Evolutionary conservation across 495 filamentous ascomycete genomes (phyloP), one percentile per base, ranked within the genome.

Genomic region (Daldinia vernicosa): DNA sequence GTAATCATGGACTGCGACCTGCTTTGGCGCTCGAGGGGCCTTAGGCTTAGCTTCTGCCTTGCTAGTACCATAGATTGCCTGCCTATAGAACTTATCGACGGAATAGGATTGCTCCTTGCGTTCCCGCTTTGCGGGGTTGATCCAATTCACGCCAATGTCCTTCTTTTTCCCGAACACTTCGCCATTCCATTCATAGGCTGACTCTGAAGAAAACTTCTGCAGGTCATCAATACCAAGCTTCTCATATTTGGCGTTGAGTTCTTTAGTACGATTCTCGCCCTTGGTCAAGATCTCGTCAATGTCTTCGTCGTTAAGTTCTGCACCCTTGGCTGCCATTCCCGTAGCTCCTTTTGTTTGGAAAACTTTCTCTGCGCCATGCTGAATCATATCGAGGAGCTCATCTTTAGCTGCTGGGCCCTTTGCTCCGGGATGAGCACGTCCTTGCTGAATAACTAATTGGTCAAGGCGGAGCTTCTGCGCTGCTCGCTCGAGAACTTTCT

Each of bases 401-500:
- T 98, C 96, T 77, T 99, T 99, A 51, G 92, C 96, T 7, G 95
- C 91, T 1, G 87, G 86, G 30, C 91, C 91, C 82, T 96, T 96
- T 1, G 90, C 90, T 32, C 92, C 92, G 62, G 93, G 93, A 79
- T 98, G 95, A 39, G 96, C 92, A 71, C 96, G 94, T 24, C 96
- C 96, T 84, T 99, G 96, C 71, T 99, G 96, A 74, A 99, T 99
- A 62, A 99, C 96, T n/a, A 99, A 87, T 80, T 98, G 95, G 75
- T 99, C 96, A 47, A 99, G 88, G 56, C 96, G 94, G 62, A 99
- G 82, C 78, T 99, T 99, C 75, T 99, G 96, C 2, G 96, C 96
- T 6, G 96, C 96, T 77, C 96, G 91, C 77, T 99, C 96, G 53
- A 99, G 82, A 8, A 99, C 96, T 81, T 98, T 98, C 79, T 99